Base-by-base conservation (phyloP, 108 stramenopile genomes). In the Ochromonas danica region DNA sequence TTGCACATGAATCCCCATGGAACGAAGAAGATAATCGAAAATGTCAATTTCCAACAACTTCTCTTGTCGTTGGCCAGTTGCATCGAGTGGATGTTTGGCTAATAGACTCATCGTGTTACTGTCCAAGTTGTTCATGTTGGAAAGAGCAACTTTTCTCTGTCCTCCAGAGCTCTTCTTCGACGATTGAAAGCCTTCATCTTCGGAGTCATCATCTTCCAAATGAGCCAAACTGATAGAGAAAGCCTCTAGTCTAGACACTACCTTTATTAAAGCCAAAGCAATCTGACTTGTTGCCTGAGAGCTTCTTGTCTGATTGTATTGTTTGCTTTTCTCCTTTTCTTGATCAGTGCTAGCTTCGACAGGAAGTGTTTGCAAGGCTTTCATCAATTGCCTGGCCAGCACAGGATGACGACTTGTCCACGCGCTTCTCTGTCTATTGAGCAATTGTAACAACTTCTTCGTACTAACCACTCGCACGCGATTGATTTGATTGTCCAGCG, bases 331-430 rank as follows among this genome's bases (percentile, higher is more conserved):
- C n/a, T n/a, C n/a, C 45, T 51, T 51, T 51, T 51, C 45, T n/a
- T n/a, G n/a, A n/a, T n/a, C n/a, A n/a, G n/a, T n/a, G n/a, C n/a
- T n/a, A n/a, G n/a, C n/a, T n/a, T n/a, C n/a, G n/a, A n/a, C n/a
- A n/a, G n/a, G n/a, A n/a, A n/a, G n/a, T n/a, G n/a, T n/a, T 57
- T 57, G 10, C 51, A 57, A 57, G 17, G 40, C 10, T 22, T 17
- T 17, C 67, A 40, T 17, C 36, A 70, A 40, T 17, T 70, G 36
- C 67, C 22, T 70, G 14, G 40, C 36, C 40, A 75, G 40, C 36
- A 38, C 6, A 6, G 72, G 72, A 41, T 75, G 36, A 14, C 72
- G 36, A 10, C 3, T 36, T 41, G 35, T 10, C 72, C 72, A 75
- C 17, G 36, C 3, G 14, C 14, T 10, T 27, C 72, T 6, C 17